Conservation (phyloP, 1,284 basidiomycete genomes). For the Ceratobasidium sp. region DNA sequence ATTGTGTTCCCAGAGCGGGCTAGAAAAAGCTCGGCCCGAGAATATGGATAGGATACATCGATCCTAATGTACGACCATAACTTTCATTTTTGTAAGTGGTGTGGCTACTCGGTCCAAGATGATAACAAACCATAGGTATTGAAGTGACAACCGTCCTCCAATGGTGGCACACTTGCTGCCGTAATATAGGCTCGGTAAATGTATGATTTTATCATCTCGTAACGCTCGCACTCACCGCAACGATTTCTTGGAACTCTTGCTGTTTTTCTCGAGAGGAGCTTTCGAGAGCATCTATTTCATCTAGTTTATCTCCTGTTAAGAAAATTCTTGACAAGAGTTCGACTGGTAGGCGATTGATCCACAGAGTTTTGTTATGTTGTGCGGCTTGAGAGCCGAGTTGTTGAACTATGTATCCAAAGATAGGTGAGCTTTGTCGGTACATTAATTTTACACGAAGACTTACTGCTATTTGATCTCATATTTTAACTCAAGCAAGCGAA, state of each 20-base stretch:
- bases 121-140: conserved; percentile 16
- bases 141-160: conserved; percentile 14
- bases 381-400: background rate
- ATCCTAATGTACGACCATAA: conserved; percentile 21
- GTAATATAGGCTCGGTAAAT: background rate
- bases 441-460: no score
- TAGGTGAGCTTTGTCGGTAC: no score
- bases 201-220: background rate
- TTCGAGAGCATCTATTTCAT: background rate
- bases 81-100: background rate
- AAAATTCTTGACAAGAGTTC: background rate
- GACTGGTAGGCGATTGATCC: background rate
- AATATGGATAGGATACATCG: background rate
- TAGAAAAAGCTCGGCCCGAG: background rate
- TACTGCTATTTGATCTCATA: no score
- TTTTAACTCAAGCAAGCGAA: no score
- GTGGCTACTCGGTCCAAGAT: no score
- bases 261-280: background rate
- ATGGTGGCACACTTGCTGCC: conserved; percentile 16
- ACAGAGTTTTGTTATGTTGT: background rate
- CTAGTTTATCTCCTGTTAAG: background rate
- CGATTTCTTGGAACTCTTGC: background rate
- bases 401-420: no score
- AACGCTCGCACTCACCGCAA: background rate
- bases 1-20: background rate